A percentile compares a stretch with the other conserved stretches of the same genome.
Evolutionary conservation across 2,329 filamentous ascomycete genomes (phyloP).

Genomic region (Alternaria arbusti): DNA sequence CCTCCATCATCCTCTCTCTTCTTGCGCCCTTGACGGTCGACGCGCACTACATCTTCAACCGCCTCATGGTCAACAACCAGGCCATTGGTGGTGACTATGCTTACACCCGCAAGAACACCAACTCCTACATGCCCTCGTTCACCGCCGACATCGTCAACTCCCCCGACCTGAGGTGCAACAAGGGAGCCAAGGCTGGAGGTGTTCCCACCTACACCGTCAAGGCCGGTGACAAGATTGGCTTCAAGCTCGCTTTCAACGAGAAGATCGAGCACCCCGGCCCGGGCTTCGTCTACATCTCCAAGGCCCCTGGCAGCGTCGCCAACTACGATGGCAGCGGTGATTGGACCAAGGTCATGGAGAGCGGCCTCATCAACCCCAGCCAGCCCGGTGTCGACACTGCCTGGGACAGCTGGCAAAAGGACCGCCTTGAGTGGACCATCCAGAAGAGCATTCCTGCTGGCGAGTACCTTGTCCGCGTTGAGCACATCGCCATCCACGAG

Average conservation of each 20-base stretch:
- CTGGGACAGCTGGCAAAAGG: conserved; percentile 49
- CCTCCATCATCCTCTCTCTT: conserved; percentile 33
- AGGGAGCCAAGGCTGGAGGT: conserved; percentile 39
- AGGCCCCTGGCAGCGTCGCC: conserved; percentile 69
- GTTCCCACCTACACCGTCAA: conserved; percentile 47
- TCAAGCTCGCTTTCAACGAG: conserved; percentile 60
- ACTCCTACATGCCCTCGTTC: conserved; percentile 42
- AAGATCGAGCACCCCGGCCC: conserved; percentile 52
- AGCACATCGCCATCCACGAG: conserved; percentile 45
- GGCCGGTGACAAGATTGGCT: conserved; percentile 57
- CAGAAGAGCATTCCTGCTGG: conserved; percentile 44
- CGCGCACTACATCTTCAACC: conserved; percentile 49
- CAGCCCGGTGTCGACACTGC: conserved; percentile 28
- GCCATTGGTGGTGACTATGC: conserved; percentile 42
- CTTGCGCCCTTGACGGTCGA: conserved; percentile 32
- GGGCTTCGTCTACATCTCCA: conserved; percentile 48
- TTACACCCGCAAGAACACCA: conserved; percentile 46
- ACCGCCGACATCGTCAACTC: conserved; percentile 41
- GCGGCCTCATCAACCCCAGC: conserved; percentile 37
- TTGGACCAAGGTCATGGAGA: conserved; percentile 47
- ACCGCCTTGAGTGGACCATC: conserved; percentile 42
- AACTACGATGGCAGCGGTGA: conserved; percentile 70
- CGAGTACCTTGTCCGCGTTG: conserved; percentile 46
- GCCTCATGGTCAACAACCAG: conserved; percentile 42
- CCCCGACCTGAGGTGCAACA: conserved; percentile 46